Percentiles rank a stretch among this genome's conserved stretches.
Evolutionary conservation across 1,284 basidiomycete species (phyloP).

Genomic region (Mixia osmundae): DNA sequence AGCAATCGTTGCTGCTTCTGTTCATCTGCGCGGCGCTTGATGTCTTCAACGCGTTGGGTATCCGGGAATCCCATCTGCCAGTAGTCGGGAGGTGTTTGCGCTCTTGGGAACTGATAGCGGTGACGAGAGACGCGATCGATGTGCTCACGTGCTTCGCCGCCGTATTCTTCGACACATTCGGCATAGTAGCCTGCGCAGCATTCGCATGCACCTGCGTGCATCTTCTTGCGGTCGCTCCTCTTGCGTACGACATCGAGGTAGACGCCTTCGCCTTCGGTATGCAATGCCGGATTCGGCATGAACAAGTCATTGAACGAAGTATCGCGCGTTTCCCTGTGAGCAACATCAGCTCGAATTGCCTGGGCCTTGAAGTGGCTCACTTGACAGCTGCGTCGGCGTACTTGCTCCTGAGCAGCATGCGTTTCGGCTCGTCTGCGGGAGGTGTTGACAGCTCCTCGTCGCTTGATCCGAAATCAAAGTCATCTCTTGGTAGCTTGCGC

Average conservation of each 20-base stretch:
- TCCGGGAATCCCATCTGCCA: constrained; percentile 71
- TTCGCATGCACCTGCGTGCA: constrained; percentile 60
- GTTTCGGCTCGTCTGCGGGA: no score
- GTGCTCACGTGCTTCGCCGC: constrained; percentile 16
- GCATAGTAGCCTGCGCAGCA: constrained; percentile 62
- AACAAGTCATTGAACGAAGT: background rate
- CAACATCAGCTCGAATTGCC: no score
- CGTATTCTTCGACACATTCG: constrained; percentile 25
- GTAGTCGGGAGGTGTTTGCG: constrained; percentile 57
- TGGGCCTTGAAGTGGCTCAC: no score
- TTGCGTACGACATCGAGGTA: constrained; percentile 53
- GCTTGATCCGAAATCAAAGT: no score
- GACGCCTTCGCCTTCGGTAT: constrained; percentile 39
- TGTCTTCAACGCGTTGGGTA: constrained; percentile 48
- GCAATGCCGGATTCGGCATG: constrained; percentile 39
- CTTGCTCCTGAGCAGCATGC: no score
- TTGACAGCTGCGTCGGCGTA: no score
- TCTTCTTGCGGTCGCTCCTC: constrained; percentile 36
- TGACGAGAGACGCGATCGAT: constrained; percentile 47
- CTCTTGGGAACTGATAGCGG: constrained; percentile 41
- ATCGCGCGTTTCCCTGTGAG: no score
- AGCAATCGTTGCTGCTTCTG: no score
- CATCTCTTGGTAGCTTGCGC: no score
- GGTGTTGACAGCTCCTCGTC: no score
- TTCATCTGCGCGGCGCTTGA: constrained; percentile 44